phyloP scores from a whole-genome alignment of 1,139 yeast species.

The Candida sp. region DNA sequence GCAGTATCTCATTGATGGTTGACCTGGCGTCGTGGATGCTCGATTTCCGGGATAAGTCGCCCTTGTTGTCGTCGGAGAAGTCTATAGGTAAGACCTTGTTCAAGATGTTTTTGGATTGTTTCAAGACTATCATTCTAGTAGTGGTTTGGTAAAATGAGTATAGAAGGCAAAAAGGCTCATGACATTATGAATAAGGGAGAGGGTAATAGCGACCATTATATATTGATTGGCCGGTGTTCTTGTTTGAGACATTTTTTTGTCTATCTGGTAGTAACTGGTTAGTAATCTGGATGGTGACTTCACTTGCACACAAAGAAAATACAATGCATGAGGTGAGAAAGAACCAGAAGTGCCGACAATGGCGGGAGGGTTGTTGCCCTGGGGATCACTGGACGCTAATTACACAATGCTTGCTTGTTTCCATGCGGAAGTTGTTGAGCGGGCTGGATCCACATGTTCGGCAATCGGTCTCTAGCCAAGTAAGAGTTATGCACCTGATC shows the following conservation, averaged over 20 bases:
- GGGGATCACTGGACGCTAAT: no score
- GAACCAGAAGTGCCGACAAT: background rate
- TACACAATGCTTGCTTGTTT: no score
- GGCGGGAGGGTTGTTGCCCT: background rate
- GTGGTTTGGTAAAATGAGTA: background rate
- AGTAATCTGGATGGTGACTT: background rate
- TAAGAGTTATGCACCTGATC: background rate
- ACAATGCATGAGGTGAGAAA: background rate
- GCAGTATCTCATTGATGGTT: background rate
- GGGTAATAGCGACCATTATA: no score
- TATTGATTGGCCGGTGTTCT: no score
- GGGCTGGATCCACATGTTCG: no score
- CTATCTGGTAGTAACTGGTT: background rate
- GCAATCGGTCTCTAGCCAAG: no score
- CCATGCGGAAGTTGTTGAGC: no score
- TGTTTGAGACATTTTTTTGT: no score
- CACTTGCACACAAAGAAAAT: background rate
- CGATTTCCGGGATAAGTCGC: background rate
- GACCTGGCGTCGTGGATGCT: background rate
- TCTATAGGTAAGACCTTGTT: slow-evolving; percentile 13
- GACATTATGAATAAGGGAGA: background rate
- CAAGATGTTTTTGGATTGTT: slow-evolving; percentile 11
- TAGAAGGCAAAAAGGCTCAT: background rate
- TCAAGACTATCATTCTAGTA: slow-evolving; percentile 8
- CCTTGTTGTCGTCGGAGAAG: background rate